A percentile compares a stretch with the other conserved stretches of the same genome.
These are phyloP conservation scores for Exophiala bonariae DNA, from an alignment of 2,329 filamentous ascomycete species.

Conservation along the genomic window DNA sequence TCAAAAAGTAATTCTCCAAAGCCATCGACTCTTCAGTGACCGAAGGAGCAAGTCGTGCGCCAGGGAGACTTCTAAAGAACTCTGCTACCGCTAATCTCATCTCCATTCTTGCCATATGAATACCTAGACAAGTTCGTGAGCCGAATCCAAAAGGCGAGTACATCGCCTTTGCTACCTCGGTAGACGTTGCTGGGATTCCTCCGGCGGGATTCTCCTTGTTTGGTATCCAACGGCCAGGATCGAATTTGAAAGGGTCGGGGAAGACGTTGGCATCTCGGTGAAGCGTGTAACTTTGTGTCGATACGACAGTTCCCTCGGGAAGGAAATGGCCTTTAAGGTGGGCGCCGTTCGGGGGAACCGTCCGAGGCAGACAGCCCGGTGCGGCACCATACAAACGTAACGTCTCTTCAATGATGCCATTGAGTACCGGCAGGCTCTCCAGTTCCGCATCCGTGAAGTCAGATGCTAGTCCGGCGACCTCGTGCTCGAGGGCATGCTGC, in stretches of 20 bases:
- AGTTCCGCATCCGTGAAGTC: conserved; percentile 31
- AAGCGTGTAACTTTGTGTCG: no score
- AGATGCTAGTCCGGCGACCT: neutral
- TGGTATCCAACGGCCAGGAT: no score
- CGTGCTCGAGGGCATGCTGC: conserved; percentile 1
- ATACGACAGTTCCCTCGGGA: no score
- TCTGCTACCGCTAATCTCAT: conserved; percentile 52
- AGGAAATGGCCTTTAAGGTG: no score
- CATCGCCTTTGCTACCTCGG: neutral
- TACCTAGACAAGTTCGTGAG: conserved; percentile 67
- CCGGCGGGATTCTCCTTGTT: no score
- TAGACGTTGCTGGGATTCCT: no score
- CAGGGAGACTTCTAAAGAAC: conserved; percentile 47
- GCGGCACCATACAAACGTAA: conserved; percentile 56
- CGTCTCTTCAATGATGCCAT: conserved; percentile 60
- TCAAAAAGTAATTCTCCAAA: conserved; percentile 11
- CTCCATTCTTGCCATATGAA: conserved; percentile 64
- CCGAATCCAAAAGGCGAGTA: conserved; percentile 61
- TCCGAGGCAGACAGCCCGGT: conserved; percentile 3
- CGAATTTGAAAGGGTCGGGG: conserved; percentile 30
- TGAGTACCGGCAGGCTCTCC: conserved; percentile 52
- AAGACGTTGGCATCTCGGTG: conserved; percentile 35
- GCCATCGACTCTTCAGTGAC: conserved; percentile 9
- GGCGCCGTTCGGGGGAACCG: neutral
- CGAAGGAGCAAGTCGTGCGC: conserved; percentile 1